phyloP scores from a whole-genome alignment of 2,329 filamentous ascomycete species.

The Xylariaceae sp. region DNA sequence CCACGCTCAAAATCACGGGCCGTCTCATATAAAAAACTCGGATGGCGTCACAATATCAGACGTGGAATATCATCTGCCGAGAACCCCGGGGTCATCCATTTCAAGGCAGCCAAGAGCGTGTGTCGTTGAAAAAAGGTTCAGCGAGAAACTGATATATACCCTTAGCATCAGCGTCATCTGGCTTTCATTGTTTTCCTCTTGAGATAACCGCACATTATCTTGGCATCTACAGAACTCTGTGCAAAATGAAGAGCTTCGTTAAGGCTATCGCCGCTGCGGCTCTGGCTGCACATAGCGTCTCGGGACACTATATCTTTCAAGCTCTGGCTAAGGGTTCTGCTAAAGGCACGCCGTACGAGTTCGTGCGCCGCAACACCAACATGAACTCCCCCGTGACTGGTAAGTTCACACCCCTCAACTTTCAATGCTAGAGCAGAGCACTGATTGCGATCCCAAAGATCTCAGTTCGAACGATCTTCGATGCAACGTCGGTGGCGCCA shows the following conservation, averaged over 20 bases:
- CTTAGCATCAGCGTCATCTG: not conserved
- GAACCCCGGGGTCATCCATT: constrained; percentile 1
- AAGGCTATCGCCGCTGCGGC: constrained; percentile 39
- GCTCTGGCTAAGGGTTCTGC: constrained; percentile 43
- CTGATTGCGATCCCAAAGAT: constrained; percentile 32
- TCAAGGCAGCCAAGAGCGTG: not conserved
- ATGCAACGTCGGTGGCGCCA: constrained; percentile 49
- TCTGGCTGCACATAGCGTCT: constrained; percentile 43
- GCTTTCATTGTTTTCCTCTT: not conserved
- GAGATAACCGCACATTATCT: not conserved
- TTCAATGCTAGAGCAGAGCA: not conserved
- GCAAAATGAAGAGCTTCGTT: constrained; percentile 43
- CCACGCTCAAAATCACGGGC: not conserved
- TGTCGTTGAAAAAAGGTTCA: not conserved
- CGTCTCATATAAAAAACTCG: constrained; percentile 3
- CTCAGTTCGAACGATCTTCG: constrained; percentile 49
- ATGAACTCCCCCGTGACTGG: constrained; percentile 54
- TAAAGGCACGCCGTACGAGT: constrained; percentile 45
- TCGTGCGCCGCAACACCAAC: constrained; percentile 54
- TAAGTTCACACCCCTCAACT: constrained; percentile 10
- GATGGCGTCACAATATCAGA: constrained; percentile 4
- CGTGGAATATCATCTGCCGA: constrained; percentile 19
- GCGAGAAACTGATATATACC: constrained; percentile 14
- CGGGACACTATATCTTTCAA: constrained; percentile 52
- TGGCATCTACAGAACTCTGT: not conserved